These are phyloP conservation scores for Erodium texanum DNA, from an alignment of 441 rosid genomes.

Conservation along the genomic window DNA sequence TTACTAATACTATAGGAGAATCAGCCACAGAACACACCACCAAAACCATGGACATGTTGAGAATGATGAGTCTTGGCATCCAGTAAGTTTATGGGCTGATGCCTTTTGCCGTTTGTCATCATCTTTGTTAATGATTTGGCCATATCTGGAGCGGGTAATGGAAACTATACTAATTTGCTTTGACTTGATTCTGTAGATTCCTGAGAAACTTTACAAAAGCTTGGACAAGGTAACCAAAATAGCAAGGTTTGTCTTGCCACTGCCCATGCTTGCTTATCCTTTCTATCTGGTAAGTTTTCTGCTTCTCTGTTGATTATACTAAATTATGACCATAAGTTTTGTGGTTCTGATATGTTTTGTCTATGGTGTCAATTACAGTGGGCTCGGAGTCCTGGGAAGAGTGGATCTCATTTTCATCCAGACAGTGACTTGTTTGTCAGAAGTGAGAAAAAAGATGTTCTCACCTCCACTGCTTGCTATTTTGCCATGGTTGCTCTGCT, in stretches of 20 bases:
- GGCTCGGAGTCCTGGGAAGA: constrained; percentile 82
- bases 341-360: background rate
- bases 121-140: background rate
- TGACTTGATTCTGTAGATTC: constrained; percentile 33
- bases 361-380: constrained; percentile 33
- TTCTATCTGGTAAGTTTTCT: constrained; percentile 50
- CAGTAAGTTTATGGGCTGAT: constrained; percentile 28
- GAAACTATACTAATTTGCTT: background rate
- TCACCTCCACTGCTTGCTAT: constrained; percentile 65
- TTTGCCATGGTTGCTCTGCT: constrained; percentile 51
- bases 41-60: constrained; percentile 89
- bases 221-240: constrained; percentile 34
- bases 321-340: background rate
- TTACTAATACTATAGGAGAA: constrained; percentile 48
- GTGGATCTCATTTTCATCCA: constrained; percentile 84
- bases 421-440: constrained; percentile 52
- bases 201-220: constrained; percentile 53
- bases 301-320: background rate
- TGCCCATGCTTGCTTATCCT: constrained; percentile 78
- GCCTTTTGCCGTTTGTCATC: too few relatives aligned
- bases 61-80: constrained; percentile 86
- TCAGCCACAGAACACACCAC: constrained; percentile 88
- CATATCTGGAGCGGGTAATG: background rate
- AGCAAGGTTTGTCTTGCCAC: constrained; percentile 63
- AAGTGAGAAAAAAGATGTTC: constrained; percentile 45